Percentiles rank a stretch among this genome's conserved stretches.
phyloP scores from a whole-genome alignment of 306 rosid genomes.

The Prunus salicina region DNA sequence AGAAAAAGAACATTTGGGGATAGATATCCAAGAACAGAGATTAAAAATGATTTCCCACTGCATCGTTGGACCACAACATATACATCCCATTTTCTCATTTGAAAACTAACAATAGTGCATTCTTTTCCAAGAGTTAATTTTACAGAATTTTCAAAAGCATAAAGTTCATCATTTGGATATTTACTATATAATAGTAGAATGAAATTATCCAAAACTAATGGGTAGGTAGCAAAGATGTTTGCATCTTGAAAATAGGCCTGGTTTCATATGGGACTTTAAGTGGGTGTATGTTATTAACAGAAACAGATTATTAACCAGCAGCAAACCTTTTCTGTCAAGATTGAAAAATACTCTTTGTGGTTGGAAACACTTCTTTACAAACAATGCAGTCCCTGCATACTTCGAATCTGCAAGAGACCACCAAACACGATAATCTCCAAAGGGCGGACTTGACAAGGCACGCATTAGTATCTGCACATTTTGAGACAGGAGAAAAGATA shows the following conservation, averaged over 20 bases:
- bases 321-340: conserved; percentile 79
- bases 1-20: conserved; percentile 1
- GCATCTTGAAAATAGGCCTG: background rate
- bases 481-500: conserved; percentile 14
- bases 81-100: background rate
- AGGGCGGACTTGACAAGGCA: conserved; percentile 79
- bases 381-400: conserved; percentile 91
- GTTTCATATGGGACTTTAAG: background rate
- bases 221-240: background rate
- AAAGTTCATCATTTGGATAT: background rate
- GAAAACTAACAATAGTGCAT: background rate
- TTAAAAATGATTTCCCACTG: background rate
- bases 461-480: conserved; percentile 73
- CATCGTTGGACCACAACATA: background rate
- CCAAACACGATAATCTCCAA: conserved; percentile 77
- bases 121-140: background rate
- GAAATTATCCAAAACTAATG: background rate
- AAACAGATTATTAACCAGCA: conserved; percentile 8
- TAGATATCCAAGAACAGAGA: background rate
- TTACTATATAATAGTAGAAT: background rate
- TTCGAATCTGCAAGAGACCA: conserved; percentile 98
- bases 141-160: too few relatives aligned
- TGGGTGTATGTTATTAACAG: background rate
- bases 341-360: conserved; percentile 73
- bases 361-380: conserved; percentile 81